These are phyloP conservation scores for Penicillium sp. DNA, from an alignment of 2,329 filamentous ascomycete species.

Conservation along the genomic window DNA sequence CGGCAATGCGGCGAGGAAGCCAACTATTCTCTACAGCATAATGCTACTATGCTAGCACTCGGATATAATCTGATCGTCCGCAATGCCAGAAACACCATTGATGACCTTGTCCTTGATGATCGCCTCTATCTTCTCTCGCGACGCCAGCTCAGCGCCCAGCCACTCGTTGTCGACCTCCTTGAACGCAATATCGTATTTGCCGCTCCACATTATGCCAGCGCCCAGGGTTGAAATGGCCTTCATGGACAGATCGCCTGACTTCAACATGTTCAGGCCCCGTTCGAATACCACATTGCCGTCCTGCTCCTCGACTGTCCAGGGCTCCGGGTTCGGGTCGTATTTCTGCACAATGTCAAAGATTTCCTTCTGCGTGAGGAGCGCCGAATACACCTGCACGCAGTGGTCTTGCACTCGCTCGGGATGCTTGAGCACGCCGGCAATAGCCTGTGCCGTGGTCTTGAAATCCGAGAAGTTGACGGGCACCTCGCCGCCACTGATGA, in stretches of 20 bases:
- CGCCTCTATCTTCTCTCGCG: background rate
- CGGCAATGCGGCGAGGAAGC: no score
- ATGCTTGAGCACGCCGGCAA: background rate
- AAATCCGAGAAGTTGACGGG: background rate
- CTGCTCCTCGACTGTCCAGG: background rate
- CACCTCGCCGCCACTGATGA: background rate
- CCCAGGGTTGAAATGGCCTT: background rate
- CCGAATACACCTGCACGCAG: background rate
- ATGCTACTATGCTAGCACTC: no score
- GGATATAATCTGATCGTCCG: background rate
- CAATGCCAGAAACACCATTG: background rate
- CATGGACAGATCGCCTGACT: background rate
- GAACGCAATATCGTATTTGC: background rate
- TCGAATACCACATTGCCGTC: background rate
- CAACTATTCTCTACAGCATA: no score
- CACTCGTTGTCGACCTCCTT: background rate
- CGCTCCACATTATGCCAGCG: background rate
- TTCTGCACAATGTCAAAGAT: background rate
- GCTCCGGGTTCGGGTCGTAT: background rate
- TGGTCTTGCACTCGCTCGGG: background rate
- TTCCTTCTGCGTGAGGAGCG: background rate
- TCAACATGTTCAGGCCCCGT: background rate
- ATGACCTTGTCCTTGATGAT: background rate
- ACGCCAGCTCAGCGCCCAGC: background rate
- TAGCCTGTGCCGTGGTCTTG: background rate